Base-by-base conservation (phyloP, 805 yeast species). In the Wickerhamiella allomyrinae region DNA sequence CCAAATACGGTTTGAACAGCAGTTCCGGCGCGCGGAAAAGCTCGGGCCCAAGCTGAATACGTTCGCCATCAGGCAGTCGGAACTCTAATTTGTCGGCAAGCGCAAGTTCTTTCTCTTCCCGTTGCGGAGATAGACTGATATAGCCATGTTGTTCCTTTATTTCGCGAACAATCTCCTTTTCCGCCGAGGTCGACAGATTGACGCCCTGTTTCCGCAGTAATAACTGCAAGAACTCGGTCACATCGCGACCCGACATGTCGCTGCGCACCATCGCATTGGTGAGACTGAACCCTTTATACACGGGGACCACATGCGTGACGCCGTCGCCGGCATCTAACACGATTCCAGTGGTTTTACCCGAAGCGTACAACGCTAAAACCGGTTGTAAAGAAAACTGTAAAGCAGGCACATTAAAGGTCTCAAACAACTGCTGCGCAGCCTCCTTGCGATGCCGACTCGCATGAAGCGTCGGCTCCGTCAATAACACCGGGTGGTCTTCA, bases 271-370 rank as follows among this genome's bases (percentile, higher is more conserved):
- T 74, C 2, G 87, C 76, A 2, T 77, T 68, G 0, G 87, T 77
- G 13, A 87, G 57, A 10, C 87, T 69, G 58, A 84, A 87, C 5
- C 97, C 97, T 46, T 85, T 86, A 59, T 75, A 89, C 0, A 89
- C 84, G 0, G 96, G 95, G 2, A 85, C 94, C 7, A 81, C 69
- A 54, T 82, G 87, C 31, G 82, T 73, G 20, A 85, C 94, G 4
- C 96, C 96, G 58, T 87, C 96, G 5, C 96, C 96, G n/a, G 79
- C 73, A 55, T 87, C 95, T 10, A 89, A 55, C 2, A 84, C 94
- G 29, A 84, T 72, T 1, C 96, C 97, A 0, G 94, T 86, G 7
- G 96, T 87, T 49, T 84, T 65, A 0, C 96, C 97, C 5, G 83
- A 71, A 0, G 96, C 86, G 61, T 89, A 87, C 31, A 87, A 63